Conservation (phyloP, 176 grass and related monocot genomes). For the Paspalum notatum region DNA sequence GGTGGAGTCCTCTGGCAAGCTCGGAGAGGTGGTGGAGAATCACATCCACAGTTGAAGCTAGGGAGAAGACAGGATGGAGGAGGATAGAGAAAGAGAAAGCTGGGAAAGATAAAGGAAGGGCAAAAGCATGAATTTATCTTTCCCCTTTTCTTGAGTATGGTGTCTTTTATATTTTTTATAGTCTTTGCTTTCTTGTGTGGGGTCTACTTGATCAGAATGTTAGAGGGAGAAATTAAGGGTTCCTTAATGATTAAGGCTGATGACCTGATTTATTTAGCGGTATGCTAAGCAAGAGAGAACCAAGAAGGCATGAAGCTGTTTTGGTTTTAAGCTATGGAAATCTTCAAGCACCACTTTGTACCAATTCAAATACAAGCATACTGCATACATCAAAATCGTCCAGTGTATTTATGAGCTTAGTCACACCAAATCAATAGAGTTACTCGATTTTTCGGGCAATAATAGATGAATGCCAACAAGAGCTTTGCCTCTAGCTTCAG, state of each 20-base stretch:
- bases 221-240: conserved; percentile 33
- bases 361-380: too few species aligned
- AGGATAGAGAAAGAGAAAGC: conserved; percentile 47
- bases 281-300: not conserved
- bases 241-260: conserved; percentile 30
- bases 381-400: too few species aligned
- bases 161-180: conserved; percentile 48
- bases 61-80: conserved; percentile 11
- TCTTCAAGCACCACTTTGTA: too few species aligned
- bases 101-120: conserved; percentile 57
- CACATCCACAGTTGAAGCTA: conserved; percentile 55
- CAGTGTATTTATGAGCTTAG: too few species aligned
- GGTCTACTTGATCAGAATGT: conserved; percentile 47
- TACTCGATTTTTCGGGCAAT: too few species aligned
- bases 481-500: too few species aligned
- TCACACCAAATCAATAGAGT: too few species aligned
- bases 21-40: conserved; percentile 86
- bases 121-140: conserved; percentile 67
- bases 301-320: too few species aligned
- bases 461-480: too few species aligned
- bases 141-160: conserved; percentile 60
- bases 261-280: conserved; percentile 12
- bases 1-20: conserved; percentile 56
- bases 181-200: conserved; percentile 27
- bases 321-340: too few species aligned